Base-by-base conservation (phyloP, 139 green algal species). In the Yamagishiella unicocca region DNA sequence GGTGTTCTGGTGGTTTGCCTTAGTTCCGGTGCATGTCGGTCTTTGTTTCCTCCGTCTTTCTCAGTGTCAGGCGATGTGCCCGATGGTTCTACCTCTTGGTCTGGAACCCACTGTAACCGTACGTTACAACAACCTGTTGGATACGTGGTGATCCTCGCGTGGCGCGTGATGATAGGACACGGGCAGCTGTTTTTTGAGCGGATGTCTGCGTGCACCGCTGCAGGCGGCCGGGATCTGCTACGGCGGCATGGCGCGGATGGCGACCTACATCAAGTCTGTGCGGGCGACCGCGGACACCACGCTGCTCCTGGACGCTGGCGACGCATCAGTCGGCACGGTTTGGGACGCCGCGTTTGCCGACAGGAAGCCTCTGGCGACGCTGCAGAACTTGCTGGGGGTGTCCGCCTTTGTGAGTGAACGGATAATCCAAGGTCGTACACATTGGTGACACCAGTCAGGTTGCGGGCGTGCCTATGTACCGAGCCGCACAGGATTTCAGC, bases 211-310 rank as follows among this genome's bases (percentile, higher is more conserved):
- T n/a, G n/a, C n/a, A n/a, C n/a, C n/a, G 31, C 14, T 55, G 40
- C 68, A 90, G 76, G 76, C 76, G 1, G 9, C 29, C 42, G 87
- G 87, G 33, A 35, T 43, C 3, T 90, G 86, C 75, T 77, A 42
- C 53, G 86, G 86, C 80, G 86, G 86, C 42, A 46, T 88, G 0
- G 86, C 86, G 10, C 86, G 86, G 27, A 68, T 90, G 46, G 77
- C 88, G 21, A 12, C 45, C 43, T 33, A 42, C 27, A 70, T 90
- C 38, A 84, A 90, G 24, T 35, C 42, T 21, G 64, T 62, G 7
- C 61, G 86, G 0, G 55, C 17, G 22, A 22, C 1, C 2, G 78
- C 19, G 6, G 27, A 5, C 4, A 21, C 31, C 14, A 7, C 75
- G 38, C 70, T 88, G 61, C n/a, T 85, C 29, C 62, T 89, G 17